Evolutionary conservation across 305 asterid species (phyloP), one percentile per base, ranked within the genome.

Genomic region (Ilex paraguariensis): DNA sequence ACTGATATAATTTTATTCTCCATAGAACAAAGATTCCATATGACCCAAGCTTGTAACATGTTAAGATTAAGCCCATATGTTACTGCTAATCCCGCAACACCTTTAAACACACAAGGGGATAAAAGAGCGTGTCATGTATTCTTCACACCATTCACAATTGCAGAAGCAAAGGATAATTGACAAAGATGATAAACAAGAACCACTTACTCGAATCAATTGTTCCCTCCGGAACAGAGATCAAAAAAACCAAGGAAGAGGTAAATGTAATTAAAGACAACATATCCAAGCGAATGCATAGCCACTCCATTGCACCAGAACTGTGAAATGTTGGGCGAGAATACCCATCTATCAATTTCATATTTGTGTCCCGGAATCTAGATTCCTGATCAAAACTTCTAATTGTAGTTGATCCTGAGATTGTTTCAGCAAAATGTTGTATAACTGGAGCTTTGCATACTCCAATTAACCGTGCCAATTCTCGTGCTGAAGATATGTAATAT

Each of bases 351-450:
- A 56, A 12, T n/a, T 31, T 56, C 60, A 28, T 11, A 32, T 40
- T 8, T 32, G 44, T 56, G 39, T 56, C 60, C 17, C 5, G 3
- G 60, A 56, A 56, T 31, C 60, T 56, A 12, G 39, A 56, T 32
- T 56, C 44, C 60, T 56, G 60, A 56, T 56, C 60, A 56, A 56
- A 56, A 40, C 60, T 56, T 31, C 60, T 56, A 31, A 56, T 56
- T 0, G 60, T 56, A 11, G 42, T 56, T 28, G 60, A 28, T 56
- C 60, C 60, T 10, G 60, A 56, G 39, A 56, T 56, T 56, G 60
- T 28, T 56, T 56, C 60, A 56, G 60, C 28, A 31, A 56, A 56
- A 56, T 56, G 60, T 10, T 56, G 60, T 56, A 56, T 56, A n/a
- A 56, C n/a, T 11, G 60, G 60, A n/a, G 60, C 60, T 9, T 56